phyloP scores from a whole-genome alignment of 768 basidiomycete species.

The Daedalea quercina region DNA sequence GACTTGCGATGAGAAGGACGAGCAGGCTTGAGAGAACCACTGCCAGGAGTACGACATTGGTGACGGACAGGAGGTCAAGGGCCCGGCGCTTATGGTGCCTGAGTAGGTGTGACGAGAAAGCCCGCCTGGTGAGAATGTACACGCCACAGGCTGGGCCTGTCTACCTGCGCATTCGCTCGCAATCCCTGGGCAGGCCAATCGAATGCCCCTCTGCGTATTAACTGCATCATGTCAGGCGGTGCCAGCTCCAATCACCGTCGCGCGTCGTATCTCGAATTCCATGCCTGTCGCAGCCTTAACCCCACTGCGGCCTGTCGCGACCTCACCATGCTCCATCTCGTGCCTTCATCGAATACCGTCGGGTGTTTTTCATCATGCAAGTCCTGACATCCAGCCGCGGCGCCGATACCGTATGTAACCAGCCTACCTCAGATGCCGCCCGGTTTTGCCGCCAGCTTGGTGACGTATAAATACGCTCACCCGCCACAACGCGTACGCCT shows the following conservation, averaged over 20 bases:
- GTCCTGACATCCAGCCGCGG: too few species aligned
- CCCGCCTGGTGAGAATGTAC: neutral
- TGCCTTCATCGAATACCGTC: neutral
- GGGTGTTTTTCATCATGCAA: too few species aligned
- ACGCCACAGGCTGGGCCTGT: neutral
- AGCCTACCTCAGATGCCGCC: neutral
- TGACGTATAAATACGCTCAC: neutral
- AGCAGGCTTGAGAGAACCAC: too few species aligned
- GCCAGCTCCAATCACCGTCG: neutral
- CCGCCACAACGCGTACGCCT: neutral
- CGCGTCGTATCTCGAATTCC: neutral
- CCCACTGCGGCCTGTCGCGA: neutral
- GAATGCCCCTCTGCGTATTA: neutral
- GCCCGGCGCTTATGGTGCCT: too few species aligned
- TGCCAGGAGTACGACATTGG: too few species aligned
- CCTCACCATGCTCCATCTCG: neutral
- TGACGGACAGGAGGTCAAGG: too few species aligned
- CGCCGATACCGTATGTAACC: too few species aligned
- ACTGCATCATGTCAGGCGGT: neutral
- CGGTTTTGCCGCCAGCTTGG: neutral
- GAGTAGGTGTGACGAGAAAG: neutral
- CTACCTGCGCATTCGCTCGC: neutral
- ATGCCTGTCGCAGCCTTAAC: neutral
- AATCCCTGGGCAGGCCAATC: neutral
- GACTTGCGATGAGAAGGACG: too few species aligned